Evolutionary conservation across 257 asterid species (phyloP).

Genomic region (Lycium barbarum): DNA sequence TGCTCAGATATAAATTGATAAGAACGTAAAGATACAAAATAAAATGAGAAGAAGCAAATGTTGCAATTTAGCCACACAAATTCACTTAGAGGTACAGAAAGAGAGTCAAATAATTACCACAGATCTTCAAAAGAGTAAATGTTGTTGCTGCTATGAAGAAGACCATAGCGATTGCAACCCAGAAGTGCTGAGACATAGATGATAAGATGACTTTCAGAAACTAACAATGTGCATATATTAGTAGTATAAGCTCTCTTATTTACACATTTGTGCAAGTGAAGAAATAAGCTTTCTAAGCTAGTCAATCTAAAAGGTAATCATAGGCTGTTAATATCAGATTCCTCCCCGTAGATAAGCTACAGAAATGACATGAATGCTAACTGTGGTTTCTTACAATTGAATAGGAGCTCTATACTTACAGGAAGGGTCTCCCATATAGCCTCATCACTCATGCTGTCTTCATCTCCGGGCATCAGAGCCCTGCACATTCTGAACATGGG

Average conservation of each 20-base stretch:
- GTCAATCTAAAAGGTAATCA: not conserved
- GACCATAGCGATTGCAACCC: constrained; percentile 99
- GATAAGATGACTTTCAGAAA: constrained; percentile 29
- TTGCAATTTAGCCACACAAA: not conserved
- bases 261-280: constrained; percentile 13
- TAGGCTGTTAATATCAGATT: not conserved
- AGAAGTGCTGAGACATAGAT: constrained; percentile 79
- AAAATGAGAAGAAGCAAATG: not conserved
- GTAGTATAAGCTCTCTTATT: not conserved
- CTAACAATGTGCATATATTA: constrained; percentile 22
- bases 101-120: constrained; percentile 57
- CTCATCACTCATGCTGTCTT: constrained; percentile 82
- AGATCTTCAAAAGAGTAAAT: constrained; percentile 85
- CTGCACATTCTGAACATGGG: constrained; percentile 78
- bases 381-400: not conserved
- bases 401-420: constrained; percentile 56
- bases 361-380: constrained; percentile 9
- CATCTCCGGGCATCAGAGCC: constrained; percentile 97
- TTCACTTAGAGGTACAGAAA: not conserved
- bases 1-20: not conserved
- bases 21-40: not conserved
- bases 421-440: constrained; percentile 99
- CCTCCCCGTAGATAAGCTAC: not conserved
- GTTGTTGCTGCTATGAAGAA: constrained; percentile 94
- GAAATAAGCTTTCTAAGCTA: not conserved